Base-by-base conservation (phyloP, 768 basidiomycete species). In the Leccinum subtestaceum region DNA sequence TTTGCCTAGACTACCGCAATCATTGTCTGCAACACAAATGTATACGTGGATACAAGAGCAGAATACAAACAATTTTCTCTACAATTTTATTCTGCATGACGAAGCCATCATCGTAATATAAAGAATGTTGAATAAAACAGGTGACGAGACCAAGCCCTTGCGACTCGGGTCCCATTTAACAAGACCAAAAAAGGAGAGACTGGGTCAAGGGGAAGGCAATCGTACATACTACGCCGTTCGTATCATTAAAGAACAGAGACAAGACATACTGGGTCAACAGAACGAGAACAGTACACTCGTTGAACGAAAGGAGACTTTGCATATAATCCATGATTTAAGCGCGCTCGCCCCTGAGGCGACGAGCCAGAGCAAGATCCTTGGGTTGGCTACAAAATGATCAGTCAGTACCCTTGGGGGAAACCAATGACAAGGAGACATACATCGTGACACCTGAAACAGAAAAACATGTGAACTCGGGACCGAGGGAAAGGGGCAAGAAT, bases 321-420 rank as follows among this genome's bases (percentile, higher is more conserved):
- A 25, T 6, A 43, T 19, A 7, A 15, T 34, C 51, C 40, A 49
- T 27, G 32, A 57, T 54, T 84, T 82, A 91, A 68, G 89, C 86
- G 71, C 91, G 84, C 79, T 92, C 91, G 69, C 91, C 91, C 60
- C 91, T 84, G 74, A 94, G 85, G 72, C 91, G 89, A 67, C 91
- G 82, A 61, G 91, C 91, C 60, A 94, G 81, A 40, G 91, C 90
- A 53, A 93, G 88, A 73, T 93, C 91, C 80, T 93, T 93, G 67
- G 91, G 91, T 83, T 91, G 89, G 69, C 85, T 88, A 67, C 61
- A 63, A 55, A 59, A 23, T 8, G 27, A 36, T 63, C 21, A 67
- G 72, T 73, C 65, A 68, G 34, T 48, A 3, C 25, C 11, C 2
- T 40, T 53, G 9, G 6, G 10, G 3, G 4, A 36, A 23, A 40